phyloP scores from a whole-genome alignment of 1,139 yeast species.

The Kodamaea anthophila region DNA sequence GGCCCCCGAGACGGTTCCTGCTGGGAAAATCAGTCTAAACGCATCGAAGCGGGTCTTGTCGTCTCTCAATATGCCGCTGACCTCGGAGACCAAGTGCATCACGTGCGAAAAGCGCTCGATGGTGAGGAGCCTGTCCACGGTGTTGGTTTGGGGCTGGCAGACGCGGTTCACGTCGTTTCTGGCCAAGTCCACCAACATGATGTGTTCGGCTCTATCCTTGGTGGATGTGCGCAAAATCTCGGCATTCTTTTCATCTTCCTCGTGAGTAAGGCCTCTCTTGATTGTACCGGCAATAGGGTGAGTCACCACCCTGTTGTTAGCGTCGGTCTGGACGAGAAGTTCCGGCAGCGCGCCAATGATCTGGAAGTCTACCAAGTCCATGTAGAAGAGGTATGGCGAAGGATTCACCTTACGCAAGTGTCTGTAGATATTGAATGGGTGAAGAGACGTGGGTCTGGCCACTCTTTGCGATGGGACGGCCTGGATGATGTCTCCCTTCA shows the following conservation, averaged over 20 bases:
- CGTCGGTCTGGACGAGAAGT: conserved; percentile 75
- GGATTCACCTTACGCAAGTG: conserved; percentile 95
- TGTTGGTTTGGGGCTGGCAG: conserved; percentile 80
- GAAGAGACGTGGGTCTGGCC: conserved; percentile 88
- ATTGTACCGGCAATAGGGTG: conserved; percentile 98
- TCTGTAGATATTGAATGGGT: conserved; percentile 93
- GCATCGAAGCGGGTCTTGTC: conserved; percentile 94
- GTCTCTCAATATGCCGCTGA: conserved; percentile 78
- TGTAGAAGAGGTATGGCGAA: conserved; percentile 90
- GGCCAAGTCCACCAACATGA: conserved; percentile 96
- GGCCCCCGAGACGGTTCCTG: conserved; percentile 98
- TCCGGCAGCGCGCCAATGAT: conserved; percentile 98
- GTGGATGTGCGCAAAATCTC: conserved; percentile 64
- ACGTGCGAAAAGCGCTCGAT: conserved; percentile 96
- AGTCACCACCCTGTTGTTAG: conserved; percentile 68
- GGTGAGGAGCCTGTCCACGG: conserved; percentile 80
- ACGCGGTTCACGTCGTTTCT: conserved; percentile 91
- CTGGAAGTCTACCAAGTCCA: conserved; percentile 87
- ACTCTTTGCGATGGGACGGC: conserved; percentile 98
- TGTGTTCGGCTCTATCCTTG: conserved; percentile 96
- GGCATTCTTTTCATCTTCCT: conserved; percentile 86
- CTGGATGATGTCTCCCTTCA: conserved; percentile 90
- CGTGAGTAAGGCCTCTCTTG: conserved; percentile 79
- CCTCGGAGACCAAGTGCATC: conserved; percentile 92
- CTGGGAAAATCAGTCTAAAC: conserved; percentile 94